A percentile compares a stretch with the other conserved stretches of the same genome.
phyloP scores from a whole-genome alignment of 441 rosid species.

The Gossypium aridum region DNA sequence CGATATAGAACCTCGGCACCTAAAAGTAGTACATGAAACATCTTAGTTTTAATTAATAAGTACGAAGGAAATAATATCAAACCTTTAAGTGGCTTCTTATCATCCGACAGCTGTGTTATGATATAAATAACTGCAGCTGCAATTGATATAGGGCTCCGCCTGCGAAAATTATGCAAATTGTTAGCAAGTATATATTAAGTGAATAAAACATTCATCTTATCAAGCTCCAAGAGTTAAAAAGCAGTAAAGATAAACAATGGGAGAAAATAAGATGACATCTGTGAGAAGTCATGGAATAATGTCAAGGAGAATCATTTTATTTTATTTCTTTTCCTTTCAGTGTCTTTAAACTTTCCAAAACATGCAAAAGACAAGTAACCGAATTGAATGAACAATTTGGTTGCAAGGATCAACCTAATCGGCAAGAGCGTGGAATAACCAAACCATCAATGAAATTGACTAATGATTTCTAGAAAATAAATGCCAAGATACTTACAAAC shows the following conservation, averaged over 20 bases:
- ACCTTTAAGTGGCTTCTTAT: conserved; percentile 93
- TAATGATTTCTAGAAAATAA: neutral
- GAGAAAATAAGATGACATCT: neutral
- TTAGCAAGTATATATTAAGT: neutral
- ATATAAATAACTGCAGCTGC: conserved; percentile 93
- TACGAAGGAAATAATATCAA: conserved; percentile 15
- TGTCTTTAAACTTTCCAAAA: neutral
- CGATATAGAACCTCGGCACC: neutral
- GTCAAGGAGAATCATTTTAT: neutral
- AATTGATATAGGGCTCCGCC: conserved; percentile 97
- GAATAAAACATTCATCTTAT: neutral
- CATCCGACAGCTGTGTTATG: conserved; percentile 85
- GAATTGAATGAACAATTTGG: neutral
- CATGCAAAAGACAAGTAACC: neutral
- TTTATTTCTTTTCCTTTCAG: neutral
- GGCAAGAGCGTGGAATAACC: neutral
- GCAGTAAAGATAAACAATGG: neutral
- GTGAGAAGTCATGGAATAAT: neutral
- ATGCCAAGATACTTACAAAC: neutral
- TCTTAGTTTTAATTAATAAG: neutral
- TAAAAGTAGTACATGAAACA: neutral
- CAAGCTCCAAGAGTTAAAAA: neutral
- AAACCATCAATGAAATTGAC: neutral
- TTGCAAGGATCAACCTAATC: neutral
- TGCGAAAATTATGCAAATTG: conserved; percentile 22